Evolutionary conservation across 169 alveolate species (phyloP), one percentile per base, ranked within the genome.

Genomic region (Amoebophrya sp.): DNA sequence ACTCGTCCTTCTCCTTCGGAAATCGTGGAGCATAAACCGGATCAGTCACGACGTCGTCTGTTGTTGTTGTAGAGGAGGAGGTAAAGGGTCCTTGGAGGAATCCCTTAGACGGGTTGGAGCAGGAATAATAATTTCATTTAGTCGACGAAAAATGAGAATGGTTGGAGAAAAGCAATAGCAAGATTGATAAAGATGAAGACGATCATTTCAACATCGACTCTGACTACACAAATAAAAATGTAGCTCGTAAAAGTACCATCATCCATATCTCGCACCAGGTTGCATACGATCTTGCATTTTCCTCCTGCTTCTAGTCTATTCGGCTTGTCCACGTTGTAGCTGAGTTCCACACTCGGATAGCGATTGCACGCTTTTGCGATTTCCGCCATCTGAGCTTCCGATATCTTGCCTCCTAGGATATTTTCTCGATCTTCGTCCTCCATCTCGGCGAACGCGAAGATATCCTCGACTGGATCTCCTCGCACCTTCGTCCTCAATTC

Each of bases 1-100:
- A 95, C 94, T 99, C 99, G 93, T 97, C 98, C 95, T 98, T 98
- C 91, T 96, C 99, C 91, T 96, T 95, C 12, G 99, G 99, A 96
- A 96, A 98, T 92, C 95, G 96, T 29, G 98, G 98, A 24, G 99
- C 98, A 90, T 95, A 96, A 2, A 98, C 99, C 47, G 96, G 95
- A 83, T 95, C 95, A 47, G 95, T 94, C 12, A 96, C 96, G 53
- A 94, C 96, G 41, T 97, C 98, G 77, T 97, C 96, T 92, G 92
- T 76, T 92, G 89, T 91, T 78, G 89, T 53, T 92, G 90, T 90
- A 94, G 0, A 89, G 76, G 76, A 91, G 83, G 76, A 89, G 12
- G 34, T n/a, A 34, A 36, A 93, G 47, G 40, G 55, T 91, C 29
- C 94, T 89, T 78, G 92, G 90, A 65, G 65, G 29, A 12, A 18